phyloP scores from a whole-genome alignment of 331 rosid genomes.

The Dryas integrifolia region DNA sequence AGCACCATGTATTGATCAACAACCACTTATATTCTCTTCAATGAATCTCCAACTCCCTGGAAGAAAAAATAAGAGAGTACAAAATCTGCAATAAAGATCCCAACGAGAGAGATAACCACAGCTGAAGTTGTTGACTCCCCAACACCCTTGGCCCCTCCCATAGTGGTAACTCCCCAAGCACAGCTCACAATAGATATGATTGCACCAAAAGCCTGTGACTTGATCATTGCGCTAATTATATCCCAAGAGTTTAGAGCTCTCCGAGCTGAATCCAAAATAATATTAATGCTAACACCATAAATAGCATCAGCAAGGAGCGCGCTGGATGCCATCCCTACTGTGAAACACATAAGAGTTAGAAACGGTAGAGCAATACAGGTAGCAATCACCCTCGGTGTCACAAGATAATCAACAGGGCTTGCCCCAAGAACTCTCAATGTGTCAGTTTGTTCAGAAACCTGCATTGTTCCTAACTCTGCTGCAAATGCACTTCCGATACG shows the following conservation, averaged over 20 bases:
- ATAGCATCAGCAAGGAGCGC: slow-evolving; percentile 79
- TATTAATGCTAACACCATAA: slow-evolving; percentile 86
- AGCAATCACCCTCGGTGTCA: slow-evolving; percentile 87
- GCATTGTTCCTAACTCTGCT: slow-evolving; percentile 98
- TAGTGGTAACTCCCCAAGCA: slow-evolving; percentile 91
- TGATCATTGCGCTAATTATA: slow-evolving; percentile 85
- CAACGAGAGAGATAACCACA: slow-evolving; percentile 92
- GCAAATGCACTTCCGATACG: slow-evolving; percentile 97
- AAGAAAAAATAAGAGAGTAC: slow-evolving; percentile 80
- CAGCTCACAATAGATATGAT: slow-evolving; percentile 92
- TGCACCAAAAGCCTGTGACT: slow-evolving; percentile 88
- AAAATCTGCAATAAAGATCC: slow-evolving; percentile 89
- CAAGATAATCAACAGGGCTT: slow-evolving; percentile 84
- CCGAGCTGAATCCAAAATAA: slow-evolving; percentile 87
- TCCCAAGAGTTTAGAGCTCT: slow-evolving; percentile 85
- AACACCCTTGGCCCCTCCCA: slow-evolving; percentile 96
- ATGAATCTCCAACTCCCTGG: slow-evolving; percentile 89
- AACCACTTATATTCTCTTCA: slow-evolving; percentile 51
- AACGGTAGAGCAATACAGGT: slow-evolving; percentile 75
- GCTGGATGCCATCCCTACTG: slow-evolving; percentile 89
- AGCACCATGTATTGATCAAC: slow-evolving; percentile 9
- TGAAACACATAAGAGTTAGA: slow-evolving; percentile 82
- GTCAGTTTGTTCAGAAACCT: slow-evolving; percentile 96
- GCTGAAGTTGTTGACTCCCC: slow-evolving; percentile 98
- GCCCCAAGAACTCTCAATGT: slow-evolving; percentile 89